phyloP scores from a whole-genome alignment of 2,329 filamentous ascomycete species.

The Rhinocladiella mackenziei region DNA sequence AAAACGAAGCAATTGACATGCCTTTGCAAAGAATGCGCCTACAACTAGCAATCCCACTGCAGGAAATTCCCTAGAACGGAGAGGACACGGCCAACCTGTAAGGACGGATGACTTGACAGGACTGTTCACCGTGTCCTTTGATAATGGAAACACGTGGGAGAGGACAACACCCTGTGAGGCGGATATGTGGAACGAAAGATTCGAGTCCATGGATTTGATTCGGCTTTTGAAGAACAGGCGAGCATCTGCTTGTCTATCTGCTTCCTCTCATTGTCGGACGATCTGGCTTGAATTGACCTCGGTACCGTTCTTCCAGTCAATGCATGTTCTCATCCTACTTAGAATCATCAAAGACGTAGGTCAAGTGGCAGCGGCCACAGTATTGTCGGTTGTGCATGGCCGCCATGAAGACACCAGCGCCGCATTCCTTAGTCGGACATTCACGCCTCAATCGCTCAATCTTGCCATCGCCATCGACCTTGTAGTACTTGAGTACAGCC shows the following conservation, averaged over 20 bases:
- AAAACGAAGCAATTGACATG: too few relatives aligned
- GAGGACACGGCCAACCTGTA: too few relatives aligned
- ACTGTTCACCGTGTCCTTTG: too few relatives aligned
- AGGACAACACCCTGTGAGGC: too few relatives aligned
- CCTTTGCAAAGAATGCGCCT: too few relatives aligned
- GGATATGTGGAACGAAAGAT: too few relatives aligned
- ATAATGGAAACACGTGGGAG: too few relatives aligned
- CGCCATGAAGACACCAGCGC: conserved; percentile 99
- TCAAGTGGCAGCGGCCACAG: conserved; percentile 61
- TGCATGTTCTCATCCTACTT: conserved; percentile 15
- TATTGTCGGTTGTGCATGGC: conserved; percentile 99
- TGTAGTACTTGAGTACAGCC: conserved; percentile 99
- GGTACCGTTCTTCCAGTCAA: background rate
- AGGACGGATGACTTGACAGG: too few relatives aligned
- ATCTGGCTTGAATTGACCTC: background rate
- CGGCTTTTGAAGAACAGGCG: background rate
- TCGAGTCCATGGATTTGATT: too few relatives aligned
- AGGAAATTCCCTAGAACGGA: too few relatives aligned
- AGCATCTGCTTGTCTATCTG: conserved; percentile 2
- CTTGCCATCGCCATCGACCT: conserved; percentile 99
- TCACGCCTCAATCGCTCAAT: conserved; percentile 98
- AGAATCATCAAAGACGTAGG: conserved; percentile 32
- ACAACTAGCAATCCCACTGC: too few relatives aligned
- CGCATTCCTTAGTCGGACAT: conserved; percentile 93
- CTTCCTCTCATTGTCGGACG: background rate